Conservation (phyloP, 108 stramenopile genomes). For the Nitzschia sp. region DNA sequence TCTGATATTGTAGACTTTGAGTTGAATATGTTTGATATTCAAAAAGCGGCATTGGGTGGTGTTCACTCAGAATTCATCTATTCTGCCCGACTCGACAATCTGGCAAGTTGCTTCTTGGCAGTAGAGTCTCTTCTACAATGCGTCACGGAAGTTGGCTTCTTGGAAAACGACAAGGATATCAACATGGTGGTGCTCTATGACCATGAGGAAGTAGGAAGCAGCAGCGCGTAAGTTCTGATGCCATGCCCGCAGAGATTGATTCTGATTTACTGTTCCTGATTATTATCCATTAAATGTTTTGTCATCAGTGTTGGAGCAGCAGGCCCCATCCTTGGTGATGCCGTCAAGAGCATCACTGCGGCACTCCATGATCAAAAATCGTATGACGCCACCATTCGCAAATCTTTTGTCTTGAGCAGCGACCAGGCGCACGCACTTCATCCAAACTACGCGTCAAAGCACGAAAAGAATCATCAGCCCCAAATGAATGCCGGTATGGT, state of each 20-base stretch:
- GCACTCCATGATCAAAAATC: conserved; percentile 43
- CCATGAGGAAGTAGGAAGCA: conserved; percentile 96
- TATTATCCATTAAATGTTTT: conserved; percentile 3
- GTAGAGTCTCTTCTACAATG: conserved; percentile 74
- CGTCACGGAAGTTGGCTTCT: conserved; percentile 36
- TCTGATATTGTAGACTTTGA: conserved; percentile 92
- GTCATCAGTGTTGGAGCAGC: conserved; percentile 83
- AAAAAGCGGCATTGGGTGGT: conserved; percentile 89
- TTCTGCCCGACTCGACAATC: conserved; percentile 95
- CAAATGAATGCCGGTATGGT: conserved; percentile 96
- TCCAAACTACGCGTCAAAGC: conserved; percentile 95
- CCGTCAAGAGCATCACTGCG: conserved; percentile 70
- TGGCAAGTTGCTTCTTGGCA: conserved; percentile 89
- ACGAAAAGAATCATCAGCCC: conserved; percentile 92
- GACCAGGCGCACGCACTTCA: conserved; percentile 98
- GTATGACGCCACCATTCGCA: conserved; percentile 45
- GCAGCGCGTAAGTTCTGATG: conserved; percentile 45
- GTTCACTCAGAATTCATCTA: conserved; percentile 87
- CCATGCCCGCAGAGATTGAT: too few species aligned
- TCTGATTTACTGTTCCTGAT: conserved; percentile 2
- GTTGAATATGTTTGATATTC: conserved; percentile 90
- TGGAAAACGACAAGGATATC: conserved; percentile 65
- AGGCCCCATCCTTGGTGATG: conserved; percentile 79
- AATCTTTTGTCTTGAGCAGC: conserved; percentile 68
- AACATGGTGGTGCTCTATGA: conserved; percentile 93